Conservation (phyloP, 768 basidiomycete species). For the Leucocoprinus sp. region DNA sequence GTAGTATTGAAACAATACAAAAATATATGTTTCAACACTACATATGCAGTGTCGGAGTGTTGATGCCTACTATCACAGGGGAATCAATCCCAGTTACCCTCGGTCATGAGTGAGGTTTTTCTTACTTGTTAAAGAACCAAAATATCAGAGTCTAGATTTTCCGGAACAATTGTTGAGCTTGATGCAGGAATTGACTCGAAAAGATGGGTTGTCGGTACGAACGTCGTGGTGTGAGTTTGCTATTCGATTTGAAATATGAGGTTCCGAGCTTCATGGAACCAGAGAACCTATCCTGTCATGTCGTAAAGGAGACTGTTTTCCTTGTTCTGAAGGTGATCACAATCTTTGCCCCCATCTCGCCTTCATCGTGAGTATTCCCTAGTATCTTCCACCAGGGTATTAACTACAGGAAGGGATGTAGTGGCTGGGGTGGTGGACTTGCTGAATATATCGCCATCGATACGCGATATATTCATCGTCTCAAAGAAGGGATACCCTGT, state of each 20-base stretch:
- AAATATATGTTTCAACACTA: too few relatives aligned
- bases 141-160: conserved; percentile 18
- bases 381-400: too few relatives aligned
- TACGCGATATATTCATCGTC: conserved; percentile 25
- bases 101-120: conserved; percentile 34
- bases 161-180: conserved; percentile 26
- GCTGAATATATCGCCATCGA: conserved; percentile 33
- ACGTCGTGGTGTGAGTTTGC: conserved; percentile 24
- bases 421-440: conserved; percentile 35
- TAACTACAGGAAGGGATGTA: conserved; percentile 31
- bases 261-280: neutral
- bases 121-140: neutral
- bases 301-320: conserved; percentile 24
- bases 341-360: conserved; percentile 27
- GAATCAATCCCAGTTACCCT: conserved; percentile 33
- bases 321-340: conserved; percentile 24
- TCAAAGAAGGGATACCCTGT: conserved; percentile 32
- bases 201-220: conserved; percentile 26
- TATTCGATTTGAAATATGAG: neutral
- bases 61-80: too few relatives aligned
- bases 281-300: conserved; percentile 38
- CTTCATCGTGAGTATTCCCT: conserved; percentile 25
- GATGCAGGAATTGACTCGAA: conserved; percentile 25
- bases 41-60: too few relatives aligned
- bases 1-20: too few relatives aligned